Percentiles rank a stretch among this genome's conserved stretches.
phyloP scores from a whole-genome alignment of 768 basidiomycete genomes.

The Zangia roseola region DNA sequence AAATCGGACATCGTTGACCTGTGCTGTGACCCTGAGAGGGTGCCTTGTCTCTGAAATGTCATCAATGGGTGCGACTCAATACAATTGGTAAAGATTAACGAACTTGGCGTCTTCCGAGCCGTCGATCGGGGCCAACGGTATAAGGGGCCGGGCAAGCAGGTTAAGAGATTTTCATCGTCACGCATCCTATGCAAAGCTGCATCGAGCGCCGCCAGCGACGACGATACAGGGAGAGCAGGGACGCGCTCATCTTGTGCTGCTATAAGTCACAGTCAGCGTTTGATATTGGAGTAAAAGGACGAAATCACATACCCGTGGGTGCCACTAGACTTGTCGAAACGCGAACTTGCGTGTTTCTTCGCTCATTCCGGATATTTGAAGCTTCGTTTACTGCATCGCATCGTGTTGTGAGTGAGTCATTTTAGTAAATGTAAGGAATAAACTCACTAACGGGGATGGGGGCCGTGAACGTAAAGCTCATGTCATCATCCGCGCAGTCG shows the following conservation, averaged over 20 bases:
- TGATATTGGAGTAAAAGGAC: too few relatives aligned
- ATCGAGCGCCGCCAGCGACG: neutral
- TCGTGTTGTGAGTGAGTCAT: too few relatives aligned
- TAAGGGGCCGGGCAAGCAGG: neutral
- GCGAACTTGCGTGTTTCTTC: neutral
- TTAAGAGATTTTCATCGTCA: neutral
- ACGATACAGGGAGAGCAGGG: neutral
- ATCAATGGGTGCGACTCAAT: too few relatives aligned
- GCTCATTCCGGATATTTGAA: neutral
- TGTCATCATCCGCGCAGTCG: neutral
- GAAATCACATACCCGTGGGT: too few relatives aligned
- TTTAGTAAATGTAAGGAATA: too few relatives aligned
- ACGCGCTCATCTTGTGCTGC: too few relatives aligned
- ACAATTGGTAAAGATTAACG: too few relatives aligned
- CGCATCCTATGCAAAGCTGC: neutral
- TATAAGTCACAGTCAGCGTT: too few relatives aligned
- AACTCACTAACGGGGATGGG: neutral
- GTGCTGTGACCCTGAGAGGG: too few relatives aligned
- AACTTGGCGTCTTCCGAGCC: too few relatives aligned
- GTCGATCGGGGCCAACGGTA: neutral
- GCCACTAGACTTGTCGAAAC: too few relatives aligned
- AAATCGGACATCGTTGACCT: neutral
- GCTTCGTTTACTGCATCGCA: neutral
- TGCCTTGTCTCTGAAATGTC: too few relatives aligned
- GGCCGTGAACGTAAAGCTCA: neutral